Percentiles rank a stretch among this genome's conserved stretches.
These are phyloP conservation scores for Drechslerella coelobrocha DNA, from an alignment of 2,329 filamentous ascomycete genomes.

Conservation along the genomic window DNA sequence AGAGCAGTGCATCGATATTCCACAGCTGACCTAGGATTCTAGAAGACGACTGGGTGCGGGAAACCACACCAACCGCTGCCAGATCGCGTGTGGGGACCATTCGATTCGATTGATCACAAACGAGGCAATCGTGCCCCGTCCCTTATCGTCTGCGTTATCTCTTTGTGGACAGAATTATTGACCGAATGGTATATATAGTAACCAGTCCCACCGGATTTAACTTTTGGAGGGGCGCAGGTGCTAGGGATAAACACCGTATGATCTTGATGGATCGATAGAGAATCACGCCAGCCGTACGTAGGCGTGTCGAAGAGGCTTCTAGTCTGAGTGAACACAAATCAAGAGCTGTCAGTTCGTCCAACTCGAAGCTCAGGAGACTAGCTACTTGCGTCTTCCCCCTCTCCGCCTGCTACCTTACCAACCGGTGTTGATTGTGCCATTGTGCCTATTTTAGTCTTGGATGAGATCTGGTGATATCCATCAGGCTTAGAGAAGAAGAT, in stretches of 20 bases:
- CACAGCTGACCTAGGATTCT: conserved; percentile 29
- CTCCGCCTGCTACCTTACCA: not conserved
- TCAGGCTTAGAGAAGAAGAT: too few species aligned
- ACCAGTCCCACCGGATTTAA: not conserved
- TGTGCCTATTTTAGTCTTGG: not conserved
- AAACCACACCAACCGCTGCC: conserved; percentile 22
- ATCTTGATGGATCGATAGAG: not conserved
- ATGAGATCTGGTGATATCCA: not conserved
- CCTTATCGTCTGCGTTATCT: conserved; percentile 3
- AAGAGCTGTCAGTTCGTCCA: not conserved
- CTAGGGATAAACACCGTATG: not conserved
- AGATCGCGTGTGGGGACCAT: conserved; percentile 40
- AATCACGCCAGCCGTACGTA: not conserved
- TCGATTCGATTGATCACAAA: conserved; percentile 37
- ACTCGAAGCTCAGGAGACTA: not conserved
- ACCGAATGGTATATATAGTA: not conserved
- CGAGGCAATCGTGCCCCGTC: conserved; percentile 28
- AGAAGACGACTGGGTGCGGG: conserved; percentile 7
- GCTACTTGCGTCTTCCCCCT: not conserved
- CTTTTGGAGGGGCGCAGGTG: not conserved
- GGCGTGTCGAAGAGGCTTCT: not conserved
- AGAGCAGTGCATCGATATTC: too few species aligned
- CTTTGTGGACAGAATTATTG: not conserved
- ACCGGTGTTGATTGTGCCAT: not conserved
- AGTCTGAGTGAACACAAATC: not conserved